These are phyloP conservation scores for Myxozyma vanderwaltii DNA, from an alignment of 805 yeast genomes.

Conservation along the genomic window DNA sequence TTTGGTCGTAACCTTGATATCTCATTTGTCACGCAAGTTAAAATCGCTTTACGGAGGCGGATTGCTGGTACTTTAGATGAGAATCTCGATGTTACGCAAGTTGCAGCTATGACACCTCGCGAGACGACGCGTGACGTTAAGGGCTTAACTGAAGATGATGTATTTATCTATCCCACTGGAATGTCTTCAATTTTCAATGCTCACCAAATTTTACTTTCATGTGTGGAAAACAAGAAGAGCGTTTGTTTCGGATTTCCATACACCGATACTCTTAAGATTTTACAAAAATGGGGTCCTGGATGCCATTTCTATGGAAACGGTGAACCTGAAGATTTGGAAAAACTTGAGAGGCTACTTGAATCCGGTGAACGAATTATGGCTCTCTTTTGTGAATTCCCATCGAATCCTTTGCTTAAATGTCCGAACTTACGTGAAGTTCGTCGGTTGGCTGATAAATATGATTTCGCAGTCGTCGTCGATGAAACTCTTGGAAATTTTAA, in stretches of 20 bases:
- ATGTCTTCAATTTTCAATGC: constrained; percentile 90
- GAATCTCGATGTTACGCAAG: constrained; percentile 38
- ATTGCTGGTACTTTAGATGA: constrained; percentile 65
- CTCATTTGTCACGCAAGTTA: constrained; percentile 73
- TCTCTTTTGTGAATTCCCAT: constrained; percentile 90
- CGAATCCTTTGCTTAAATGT: constrained; percentile 87
- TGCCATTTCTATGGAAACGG: constrained; percentile 84
- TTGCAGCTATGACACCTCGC: constrained; percentile 21
- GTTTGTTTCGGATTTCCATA: constrained; percentile 97
- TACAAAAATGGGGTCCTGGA: constrained; percentile 90
- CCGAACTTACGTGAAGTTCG: constrained; percentile 73
- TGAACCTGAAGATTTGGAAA: constrained; percentile 63
- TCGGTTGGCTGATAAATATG: constrained; percentile 64
- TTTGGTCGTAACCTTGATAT: constrained; percentile 87
- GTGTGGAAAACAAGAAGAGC: constrained; percentile 51
- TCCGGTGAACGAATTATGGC: constrained; percentile 70
- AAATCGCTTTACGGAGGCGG: constrained; percentile 68
- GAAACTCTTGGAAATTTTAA: constrained; percentile 93
- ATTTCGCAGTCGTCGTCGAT: constrained; percentile 82
- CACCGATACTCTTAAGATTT: constrained; percentile 84
- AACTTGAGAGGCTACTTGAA: constrained; percentile 62
- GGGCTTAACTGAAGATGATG: constrained; percentile 59
- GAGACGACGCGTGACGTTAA: constrained; percentile 32
- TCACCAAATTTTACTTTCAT: constrained; percentile 50
- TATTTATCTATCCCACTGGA: constrained; percentile 83